These are phyloP conservation scores for Annulohypoxylon bovei DNA, from an alignment of 495 filamentous ascomycete species.

Conservation along the genomic window DNA sequence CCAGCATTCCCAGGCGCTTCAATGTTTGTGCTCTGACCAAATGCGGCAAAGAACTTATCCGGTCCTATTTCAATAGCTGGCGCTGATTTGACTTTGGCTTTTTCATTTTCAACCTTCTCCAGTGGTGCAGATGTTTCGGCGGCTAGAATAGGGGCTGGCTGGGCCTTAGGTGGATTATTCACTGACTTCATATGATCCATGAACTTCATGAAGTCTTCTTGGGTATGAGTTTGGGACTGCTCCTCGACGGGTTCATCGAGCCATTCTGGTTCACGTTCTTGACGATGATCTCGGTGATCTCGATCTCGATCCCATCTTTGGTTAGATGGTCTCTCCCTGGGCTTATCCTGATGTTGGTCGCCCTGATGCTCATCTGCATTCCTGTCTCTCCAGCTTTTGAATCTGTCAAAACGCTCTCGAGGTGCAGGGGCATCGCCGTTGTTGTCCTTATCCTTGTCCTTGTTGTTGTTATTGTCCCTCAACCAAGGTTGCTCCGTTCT, in stretches of 20 bases:
- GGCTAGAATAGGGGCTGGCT: conserved; percentile 46
- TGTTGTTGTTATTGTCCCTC: conserved; percentile 33
- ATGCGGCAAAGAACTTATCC: conserved; percentile 85
- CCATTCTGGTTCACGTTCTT: conserved; percentile 88
- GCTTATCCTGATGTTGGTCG: conserved; percentile 54
- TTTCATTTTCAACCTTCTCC: conserved; percentile 53
- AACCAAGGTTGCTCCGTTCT: conserved; percentile 58
- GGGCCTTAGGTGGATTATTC: conserved; percentile 51
- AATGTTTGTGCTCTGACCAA: conserved; percentile 56
- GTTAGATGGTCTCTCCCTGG: conserved; percentile 56
- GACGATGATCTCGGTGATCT: conserved; percentile 64
- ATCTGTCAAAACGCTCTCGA: conserved; percentile 65
- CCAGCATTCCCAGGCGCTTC: conserved; percentile 44
- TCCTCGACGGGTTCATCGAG: conserved; percentile 80
- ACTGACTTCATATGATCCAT: conserved; percentile 89
- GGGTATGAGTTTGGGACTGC: conserved; percentile 75
- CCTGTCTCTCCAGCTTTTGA: conserved; percentile 75
- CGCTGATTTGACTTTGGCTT: conserved; percentile 62
- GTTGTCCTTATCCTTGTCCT: neutral
- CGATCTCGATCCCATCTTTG: conserved; percentile 73
- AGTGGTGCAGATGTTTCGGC: conserved; percentile 39
- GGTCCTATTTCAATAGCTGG: conserved; percentile 71
- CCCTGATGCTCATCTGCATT: conserved; percentile 58
- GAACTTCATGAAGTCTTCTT: conserved; percentile 95
- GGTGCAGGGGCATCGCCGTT: conserved; percentile 49